phyloP scores from a whole-genome alignment of 2,329 filamentous ascomycete species.

The Dothiorella sarmentorum region DNA sequence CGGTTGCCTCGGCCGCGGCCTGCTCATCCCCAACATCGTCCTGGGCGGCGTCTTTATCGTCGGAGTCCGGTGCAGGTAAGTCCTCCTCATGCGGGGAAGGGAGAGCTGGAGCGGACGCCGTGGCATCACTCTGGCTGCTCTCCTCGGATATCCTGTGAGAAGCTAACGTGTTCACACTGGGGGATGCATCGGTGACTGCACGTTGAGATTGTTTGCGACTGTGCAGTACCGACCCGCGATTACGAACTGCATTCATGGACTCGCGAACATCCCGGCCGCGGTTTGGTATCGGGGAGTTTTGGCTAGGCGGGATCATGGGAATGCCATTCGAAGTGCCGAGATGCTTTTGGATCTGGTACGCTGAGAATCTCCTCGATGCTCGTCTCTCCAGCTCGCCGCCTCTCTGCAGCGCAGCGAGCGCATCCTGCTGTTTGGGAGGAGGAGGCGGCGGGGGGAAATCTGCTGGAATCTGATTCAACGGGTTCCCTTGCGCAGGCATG shows the following conservation, averaged over 20 bases:
- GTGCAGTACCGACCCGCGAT: conserved; percentile 54
- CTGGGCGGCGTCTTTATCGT: conserved; percentile 49
- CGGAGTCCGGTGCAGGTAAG: conserved; percentile 54
- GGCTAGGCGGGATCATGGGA: conserved; percentile 70
- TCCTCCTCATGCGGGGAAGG: conserved; percentile 35
- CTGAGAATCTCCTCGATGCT: conserved; percentile 89
- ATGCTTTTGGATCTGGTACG: conserved; percentile 95
- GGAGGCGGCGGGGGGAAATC: conserved; percentile 68
- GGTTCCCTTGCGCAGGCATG: conserved; percentile 40
- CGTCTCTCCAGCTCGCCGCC: conserved; percentile 89
- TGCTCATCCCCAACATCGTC: conserved; percentile 24
- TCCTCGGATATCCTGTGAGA: conserved; percentile 62
- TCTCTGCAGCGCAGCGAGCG: conserved; percentile 83
- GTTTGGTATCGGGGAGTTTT: conserved; percentile 80
- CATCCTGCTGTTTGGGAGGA: conserved; percentile 80
- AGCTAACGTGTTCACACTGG: conserved; percentile 49
- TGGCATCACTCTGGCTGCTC: conserved; percentile 39
- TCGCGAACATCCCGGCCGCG: conserved; percentile 79
- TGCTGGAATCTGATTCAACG: conserved; percentile 47
- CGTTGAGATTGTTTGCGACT: conserved; percentile 52
- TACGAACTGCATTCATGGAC: conserved; percentile 71
- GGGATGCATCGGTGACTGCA: conserved; percentile 56
- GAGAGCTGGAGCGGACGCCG: conserved; percentile 28
- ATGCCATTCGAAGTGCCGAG: conserved; percentile 79
- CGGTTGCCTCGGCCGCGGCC: conserved; percentile 32